phyloP scores from a whole-genome alignment of 768 basidiomycete genomes.

The Tricholoma flavovirens region DNA sequence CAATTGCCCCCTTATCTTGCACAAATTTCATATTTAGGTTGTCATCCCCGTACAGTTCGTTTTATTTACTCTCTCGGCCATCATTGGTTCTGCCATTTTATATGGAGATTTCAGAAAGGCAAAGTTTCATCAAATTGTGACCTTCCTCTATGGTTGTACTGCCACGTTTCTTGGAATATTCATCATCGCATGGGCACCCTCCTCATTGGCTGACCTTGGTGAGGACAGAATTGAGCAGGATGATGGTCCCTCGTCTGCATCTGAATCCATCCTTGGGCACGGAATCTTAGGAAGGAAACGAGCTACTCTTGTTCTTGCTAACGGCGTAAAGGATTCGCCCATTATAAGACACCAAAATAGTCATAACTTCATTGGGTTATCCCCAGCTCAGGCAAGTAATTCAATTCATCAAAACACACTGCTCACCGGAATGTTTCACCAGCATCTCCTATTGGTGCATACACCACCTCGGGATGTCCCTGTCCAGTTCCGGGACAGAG shows the following conservation, averaged over 20 bases:
- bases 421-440: constrained; percentile 7
- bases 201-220: constrained; percentile 22
- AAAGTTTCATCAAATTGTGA: constrained; percentile 74
- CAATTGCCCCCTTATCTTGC: background rate
- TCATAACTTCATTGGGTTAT: constrained; percentile 62
- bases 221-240: constrained; percentile 22
- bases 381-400: constrained; percentile 60
- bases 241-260: constrained; percentile 13
- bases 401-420: background rate
- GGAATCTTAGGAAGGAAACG: constrained; percentile 35
- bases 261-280: constrained; percentile 21
- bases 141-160: constrained; percentile 80
- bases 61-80: constrained; percentile 88
- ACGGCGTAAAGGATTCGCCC: constrained; percentile 38
- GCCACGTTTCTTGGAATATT: constrained; percentile 91
- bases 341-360: constrained; percentile 48
- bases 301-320: constrained; percentile 45
- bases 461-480: constrained; percentile 53
- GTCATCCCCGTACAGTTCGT: constrained; percentile 97
- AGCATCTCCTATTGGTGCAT: constrained; percentile 63
- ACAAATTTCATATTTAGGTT: constrained; percentile 39
- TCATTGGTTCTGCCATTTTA: constrained; percentile 87
- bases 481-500: constrained; percentile 16
- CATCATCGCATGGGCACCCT: constrained; percentile 69
- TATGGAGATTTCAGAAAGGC: constrained; percentile 90